A percentile compares a stretch with the other conserved stretches of the same genome.
Evolutionary conservation across 305 asterid species (phyloP).

Genomic region (Stenogyne calaminthoides): DNA sequence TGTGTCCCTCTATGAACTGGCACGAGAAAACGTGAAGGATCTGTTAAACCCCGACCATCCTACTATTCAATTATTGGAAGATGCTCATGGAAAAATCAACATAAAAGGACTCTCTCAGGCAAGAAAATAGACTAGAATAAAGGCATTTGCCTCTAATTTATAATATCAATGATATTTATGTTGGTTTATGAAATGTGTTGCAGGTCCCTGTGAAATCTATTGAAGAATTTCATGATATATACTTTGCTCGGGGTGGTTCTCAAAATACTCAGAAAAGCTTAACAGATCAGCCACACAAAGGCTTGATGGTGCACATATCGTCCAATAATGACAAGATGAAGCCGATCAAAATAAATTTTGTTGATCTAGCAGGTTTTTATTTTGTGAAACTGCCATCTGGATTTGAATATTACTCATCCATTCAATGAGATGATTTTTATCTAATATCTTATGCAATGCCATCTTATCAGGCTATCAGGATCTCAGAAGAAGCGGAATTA

Average conservation of each 20-base stretch:
- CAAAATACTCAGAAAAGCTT: conserved; percentile 45
- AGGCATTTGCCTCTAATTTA: not conserved
- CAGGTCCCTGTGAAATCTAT: conserved; percentile 62
- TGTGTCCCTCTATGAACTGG: conserved; percentile 64
- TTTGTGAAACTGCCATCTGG: not conserved
- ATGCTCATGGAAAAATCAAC: conserved; percentile 66
- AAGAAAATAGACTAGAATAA: conserved; percentile 29
- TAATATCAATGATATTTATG: not conserved
- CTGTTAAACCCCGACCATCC: conserved; percentile 56
- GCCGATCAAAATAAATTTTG: conserved; percentile 66
- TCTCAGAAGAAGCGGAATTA: conserved; percentile 53
- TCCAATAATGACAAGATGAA: conserved; percentile 44
- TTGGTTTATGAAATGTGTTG: conserved; percentile 23
- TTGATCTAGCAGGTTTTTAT: conserved; percentile 80
- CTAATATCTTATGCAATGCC: conserved; percentile 17
- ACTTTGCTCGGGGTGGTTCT: conserved; percentile 32
- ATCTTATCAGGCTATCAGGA: conserved; percentile 71
- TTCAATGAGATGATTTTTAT: not conserved
- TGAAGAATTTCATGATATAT: conserved; percentile 48
- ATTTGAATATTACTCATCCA: not conserved
- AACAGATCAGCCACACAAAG: conserved; percentile 51
- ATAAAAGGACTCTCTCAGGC: conserved; percentile 82
- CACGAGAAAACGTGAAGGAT: conserved; percentile 69
- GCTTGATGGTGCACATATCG: conserved; percentile 59
- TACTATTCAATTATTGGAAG: conserved; percentile 64